Percentiles rank a stretch among this genome's conserved stretches.
Conservation (phyloP, 225 moss, liverwort and hornwort genomes). For the Polytrichum formosum region DNA sequence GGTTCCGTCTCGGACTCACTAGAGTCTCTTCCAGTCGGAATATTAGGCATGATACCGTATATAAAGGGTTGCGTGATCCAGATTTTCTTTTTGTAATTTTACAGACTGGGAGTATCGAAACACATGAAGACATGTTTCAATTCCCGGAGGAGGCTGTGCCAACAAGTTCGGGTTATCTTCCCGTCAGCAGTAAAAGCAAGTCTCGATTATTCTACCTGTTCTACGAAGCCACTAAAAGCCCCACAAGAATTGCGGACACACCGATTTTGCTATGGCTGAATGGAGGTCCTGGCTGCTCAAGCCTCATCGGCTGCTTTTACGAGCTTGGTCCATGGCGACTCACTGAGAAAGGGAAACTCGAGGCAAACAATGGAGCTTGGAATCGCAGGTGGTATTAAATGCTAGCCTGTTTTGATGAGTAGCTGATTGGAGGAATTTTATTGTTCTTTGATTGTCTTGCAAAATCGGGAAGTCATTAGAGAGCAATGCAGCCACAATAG, state of each 20-base stretch:
- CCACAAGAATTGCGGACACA: constrained; percentile 34
- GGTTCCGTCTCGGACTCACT: not conserved
- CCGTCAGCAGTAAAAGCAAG: constrained; percentile 50
- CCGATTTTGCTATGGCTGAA: constrained; percentile 88
- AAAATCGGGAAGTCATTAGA: too few species aligned
- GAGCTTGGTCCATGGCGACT: constrained; percentile 90
- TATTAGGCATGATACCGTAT: constrained; percentile 12
- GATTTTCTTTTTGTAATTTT: constrained; percentile 2
- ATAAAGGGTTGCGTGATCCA: constrained; percentile 1
- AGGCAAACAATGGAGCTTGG: constrained; percentile 69
- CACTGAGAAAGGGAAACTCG: constrained; percentile 50
- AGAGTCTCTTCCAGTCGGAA: not conserved
- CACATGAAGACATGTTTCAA: constrained; percentile 15
- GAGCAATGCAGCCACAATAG: too few species aligned
- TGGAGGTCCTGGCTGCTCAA: constrained; percentile 91
- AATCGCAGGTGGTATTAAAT: constrained; percentile 59
- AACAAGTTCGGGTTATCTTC: constrained; percentile 76
- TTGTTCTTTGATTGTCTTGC: too few species aligned
- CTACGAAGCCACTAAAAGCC: constrained; percentile 68
- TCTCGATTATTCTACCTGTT: constrained; percentile 74
- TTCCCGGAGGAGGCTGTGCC: constrained; percentile 67
- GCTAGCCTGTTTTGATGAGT: too few species aligned
- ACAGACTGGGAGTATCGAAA: not conserved
- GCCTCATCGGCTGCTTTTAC: constrained; percentile 90
- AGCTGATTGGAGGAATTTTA: too few species aligned